Evolutionary conservation across 208 protist genomes (phyloP).

Genomic region (Acanthamoeba lenticulata): DNA sequence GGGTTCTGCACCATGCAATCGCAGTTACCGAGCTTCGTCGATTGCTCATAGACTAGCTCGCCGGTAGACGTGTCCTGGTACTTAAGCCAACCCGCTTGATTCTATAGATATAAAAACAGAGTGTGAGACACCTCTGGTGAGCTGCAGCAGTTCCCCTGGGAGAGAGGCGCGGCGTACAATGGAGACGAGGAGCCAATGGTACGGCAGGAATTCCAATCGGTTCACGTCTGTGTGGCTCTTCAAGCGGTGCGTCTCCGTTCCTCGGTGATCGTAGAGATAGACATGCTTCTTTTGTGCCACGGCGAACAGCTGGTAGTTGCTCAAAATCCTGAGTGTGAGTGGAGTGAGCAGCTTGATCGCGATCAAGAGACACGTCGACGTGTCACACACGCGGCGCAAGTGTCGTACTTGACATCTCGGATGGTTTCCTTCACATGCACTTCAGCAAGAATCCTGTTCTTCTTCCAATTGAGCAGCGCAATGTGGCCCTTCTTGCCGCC

Average conservation of each 20-base stretch:
- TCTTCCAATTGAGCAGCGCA: constrained; percentile 95
- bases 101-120: neutral
- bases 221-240: constrained; percentile 95
- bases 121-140: neutral
- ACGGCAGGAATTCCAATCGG: constrained; percentile 95
- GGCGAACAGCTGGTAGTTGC: constrained; percentile 98
- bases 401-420: constrained; percentile 89
- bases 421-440: constrained; percentile 94
- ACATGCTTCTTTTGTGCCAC: constrained; percentile 98
- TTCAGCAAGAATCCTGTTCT: constrained; percentile 93
- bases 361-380: too few relatives aligned
- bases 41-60: constrained; percentile 89
- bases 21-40: constrained; percentile 86
- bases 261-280: constrained; percentile 98
- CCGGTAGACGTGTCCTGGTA: constrained; percentile 97
- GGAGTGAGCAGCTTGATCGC: too few relatives aligned
- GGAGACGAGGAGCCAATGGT: constrained; percentile 96
- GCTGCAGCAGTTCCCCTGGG: neutral
- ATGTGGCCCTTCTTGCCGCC: constrained; percentile 96
- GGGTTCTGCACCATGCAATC: constrained; percentile 93
- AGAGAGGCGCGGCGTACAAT: constrained; percentile 79
- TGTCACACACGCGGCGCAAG: neutral
- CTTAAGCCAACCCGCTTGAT: constrained; percentile 86
- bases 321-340: constrained; percentile 90
- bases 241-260: constrained; percentile 97